Base-by-base conservation (phyloP, 495 filamentous ascomycete species). In the Neurospora tetraspora region DNA sequence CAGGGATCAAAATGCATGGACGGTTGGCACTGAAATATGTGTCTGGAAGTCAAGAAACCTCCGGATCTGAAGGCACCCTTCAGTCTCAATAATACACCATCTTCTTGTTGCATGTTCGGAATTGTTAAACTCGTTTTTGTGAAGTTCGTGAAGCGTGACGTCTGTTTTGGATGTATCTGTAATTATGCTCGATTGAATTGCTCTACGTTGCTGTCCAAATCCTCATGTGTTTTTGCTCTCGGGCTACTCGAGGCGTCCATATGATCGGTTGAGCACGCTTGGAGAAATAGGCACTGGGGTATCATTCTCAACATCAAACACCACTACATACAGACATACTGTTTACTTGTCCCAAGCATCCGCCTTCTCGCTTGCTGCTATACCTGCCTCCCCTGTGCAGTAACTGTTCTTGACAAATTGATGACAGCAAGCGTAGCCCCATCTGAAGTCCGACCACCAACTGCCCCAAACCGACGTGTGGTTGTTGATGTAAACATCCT, bases 391-490 rank as follows among this genome's bases (percentile, higher is more conserved):
- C 20, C 96, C 96, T 1, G 96, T 98, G 82, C 96, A 99, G 77
- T 98, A 99, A 79, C 93, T 96, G 78, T 98, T 98, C 83, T 96
- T 97, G 59, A 96, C 88, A 7, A 89, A 91, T 2, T 93, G 97
- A 80, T 92, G 93, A 85, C 96, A 99, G 82, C 96, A 99, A 34
- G 93, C 88, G 81, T 97, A 99, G n/a, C 96, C 96, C 96, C 96
- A 99, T 82, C 91, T 85, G 83, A 97, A 98, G 72, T 93, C 89
- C 53, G 88, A 87, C 96, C 96, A 99, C 96, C 96, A 99, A 78
- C 94, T 97, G 42, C 96, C 96, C 93, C 94, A 99, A 1, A 97
- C 93, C 0, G 91, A 89, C 27, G 89, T 93, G 79, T 99, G 96
- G 77, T 99, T 99, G 83, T 97, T 95, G 80, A 89, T 85, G 74